These are phyloP conservation scores for Sporisorium sorghi DNA, from an alignment of 1,284 basidiomycete genomes.

Conservation along the genomic window DNA sequence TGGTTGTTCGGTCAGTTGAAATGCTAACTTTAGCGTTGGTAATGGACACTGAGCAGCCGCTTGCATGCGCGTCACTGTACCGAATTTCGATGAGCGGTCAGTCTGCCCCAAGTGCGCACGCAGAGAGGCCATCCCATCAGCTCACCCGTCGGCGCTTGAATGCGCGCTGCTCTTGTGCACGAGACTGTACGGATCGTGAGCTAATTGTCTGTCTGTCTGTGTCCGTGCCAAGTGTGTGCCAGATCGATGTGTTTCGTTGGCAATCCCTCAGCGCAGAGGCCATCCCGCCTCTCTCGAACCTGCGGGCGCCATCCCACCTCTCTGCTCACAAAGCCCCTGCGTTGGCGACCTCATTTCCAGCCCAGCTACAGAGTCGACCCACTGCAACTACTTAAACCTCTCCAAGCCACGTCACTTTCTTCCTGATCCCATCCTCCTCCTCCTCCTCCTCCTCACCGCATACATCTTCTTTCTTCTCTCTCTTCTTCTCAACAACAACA, in stretches of 20 bases:
- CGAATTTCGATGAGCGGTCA: background rate
- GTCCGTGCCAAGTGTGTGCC: constrained; percentile 12
- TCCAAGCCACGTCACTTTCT: constrained; percentile 22
- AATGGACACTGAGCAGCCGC: constrained; percentile 26
- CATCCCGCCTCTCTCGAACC: constrained; percentile 13
- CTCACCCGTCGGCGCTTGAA: constrained; percentile 16
- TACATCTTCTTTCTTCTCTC: background rate
- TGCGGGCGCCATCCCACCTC: constrained; percentile 5
- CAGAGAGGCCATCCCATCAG: constrained; percentile 19
- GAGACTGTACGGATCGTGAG: constrained; percentile 13
- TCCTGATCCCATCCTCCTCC: constrained; percentile 22
- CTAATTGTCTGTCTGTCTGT: constrained; percentile 1
- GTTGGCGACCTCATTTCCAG: constrained; percentile 2
- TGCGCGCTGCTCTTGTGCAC: background rate
- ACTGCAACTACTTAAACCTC: constrained; percentile 35
- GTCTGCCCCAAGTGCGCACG: constrained; percentile 1
- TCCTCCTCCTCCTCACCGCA: background rate
- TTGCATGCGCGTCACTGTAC: constrained; percentile 16
- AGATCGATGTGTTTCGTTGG: constrained; percentile 18
- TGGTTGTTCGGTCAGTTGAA: constrained; percentile 3
- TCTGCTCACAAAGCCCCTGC: constrained; percentile 1
- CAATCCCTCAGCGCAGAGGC: constrained; percentile 24
- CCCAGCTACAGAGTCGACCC: constrained; percentile 10
- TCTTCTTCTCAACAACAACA: constrained; percentile 6
- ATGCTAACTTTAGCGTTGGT: constrained; percentile 1